Conservation (phyloP, 2,329 filamentous ascomycete species). For the Cephalotrichum gorgonifer region DNA sequence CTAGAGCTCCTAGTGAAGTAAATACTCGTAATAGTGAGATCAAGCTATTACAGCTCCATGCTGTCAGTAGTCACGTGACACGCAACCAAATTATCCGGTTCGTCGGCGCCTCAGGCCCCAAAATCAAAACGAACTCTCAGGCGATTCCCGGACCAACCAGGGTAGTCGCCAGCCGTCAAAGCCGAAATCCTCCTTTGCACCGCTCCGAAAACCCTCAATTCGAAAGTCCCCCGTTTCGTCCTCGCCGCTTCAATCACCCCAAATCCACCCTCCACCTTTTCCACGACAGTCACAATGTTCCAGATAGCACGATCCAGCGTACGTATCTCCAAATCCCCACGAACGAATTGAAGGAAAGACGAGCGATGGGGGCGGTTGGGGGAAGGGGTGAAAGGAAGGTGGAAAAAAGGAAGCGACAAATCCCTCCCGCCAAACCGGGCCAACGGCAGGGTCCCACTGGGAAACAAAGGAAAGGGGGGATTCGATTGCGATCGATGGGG, state of each 20-base stretch:
- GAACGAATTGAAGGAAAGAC: background rate
- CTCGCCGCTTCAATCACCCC: background rate
- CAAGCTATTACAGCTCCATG: too few relatives aligned
- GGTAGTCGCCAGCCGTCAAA: background rate
- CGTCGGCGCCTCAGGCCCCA: slow-evolving; percentile 3
- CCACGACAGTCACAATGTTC: slow-evolving; percentile 1
- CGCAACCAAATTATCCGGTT: background rate
- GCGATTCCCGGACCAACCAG: background rate
- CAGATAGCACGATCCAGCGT: slow-evolving; percentile 4
- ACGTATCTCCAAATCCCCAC: background rate
- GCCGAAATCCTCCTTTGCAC: background rate
- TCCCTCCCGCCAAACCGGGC: background rate
- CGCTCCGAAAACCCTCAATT: slow-evolving; percentile 3
- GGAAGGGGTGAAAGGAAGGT: background rate
- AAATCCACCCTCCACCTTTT: background rate
- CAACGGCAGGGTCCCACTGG: background rate
- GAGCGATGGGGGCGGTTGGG: background rate
- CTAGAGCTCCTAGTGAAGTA: background rate
- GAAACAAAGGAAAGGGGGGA: background rate
- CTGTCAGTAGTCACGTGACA: slow-evolving; percentile 2
- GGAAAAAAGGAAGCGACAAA: background rate
- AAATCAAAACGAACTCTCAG: too few relatives aligned
- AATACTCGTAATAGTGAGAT: background rate
- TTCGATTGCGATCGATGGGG: too few relatives aligned
- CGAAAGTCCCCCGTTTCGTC: background rate